Evolutionary conservation across 2,329 filamentous ascomycete genomes (phyloP), one percentile per base, ranked within the genome.

Genomic region (Arachnomyces sp.): DNA sequence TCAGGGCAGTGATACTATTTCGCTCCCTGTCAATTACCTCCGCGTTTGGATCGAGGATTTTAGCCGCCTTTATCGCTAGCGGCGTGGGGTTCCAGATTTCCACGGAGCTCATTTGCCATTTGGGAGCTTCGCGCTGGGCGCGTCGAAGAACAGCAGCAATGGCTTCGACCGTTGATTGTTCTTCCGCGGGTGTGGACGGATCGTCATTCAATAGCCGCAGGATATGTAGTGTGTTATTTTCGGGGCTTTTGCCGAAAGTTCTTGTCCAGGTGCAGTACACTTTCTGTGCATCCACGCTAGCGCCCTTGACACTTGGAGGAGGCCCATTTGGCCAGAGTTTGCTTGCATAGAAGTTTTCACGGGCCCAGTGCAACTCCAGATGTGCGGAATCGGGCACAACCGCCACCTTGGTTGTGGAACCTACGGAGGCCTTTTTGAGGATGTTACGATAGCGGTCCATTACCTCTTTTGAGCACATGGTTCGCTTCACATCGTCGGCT

Each of bases 61-160:
- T 54, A 31, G 67, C 64, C 2, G 68, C 67, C 42, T 64, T 56
- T 36, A 67, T 47, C 17, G 80, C 57, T 46, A 72, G 52, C 5
- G 75, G 66, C 3, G 74, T 74, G 0, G 89, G 88, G 56, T 92
- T 94, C 90, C 90, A 96, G 38, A 90, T 68, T 57, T 88, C 75
- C 3, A 95, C 77, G 34, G 77, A 72, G 31, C 72, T 69, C 65
- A 86, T 78, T 33, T 75, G 68, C 83, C 86, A 94, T 42, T 77
- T 69, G 3, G 69, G 63, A 2, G 89, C 89, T 61, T 93, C 79
- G 7, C 64, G 63, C 53, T 82, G 78, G 3, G 87, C 88, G 33
- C 80, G 68, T 31, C 66, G 62, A 33, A 94, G 58, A 17, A 95
- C 72, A 2, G 75, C 74, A 29, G 72, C 69, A 44, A 93, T 71